These are phyloP conservation scores for Escovopsis sp. DNA, from an alignment of 2,329 filamentous ascomycete species.

Conservation along the genomic window DNA sequence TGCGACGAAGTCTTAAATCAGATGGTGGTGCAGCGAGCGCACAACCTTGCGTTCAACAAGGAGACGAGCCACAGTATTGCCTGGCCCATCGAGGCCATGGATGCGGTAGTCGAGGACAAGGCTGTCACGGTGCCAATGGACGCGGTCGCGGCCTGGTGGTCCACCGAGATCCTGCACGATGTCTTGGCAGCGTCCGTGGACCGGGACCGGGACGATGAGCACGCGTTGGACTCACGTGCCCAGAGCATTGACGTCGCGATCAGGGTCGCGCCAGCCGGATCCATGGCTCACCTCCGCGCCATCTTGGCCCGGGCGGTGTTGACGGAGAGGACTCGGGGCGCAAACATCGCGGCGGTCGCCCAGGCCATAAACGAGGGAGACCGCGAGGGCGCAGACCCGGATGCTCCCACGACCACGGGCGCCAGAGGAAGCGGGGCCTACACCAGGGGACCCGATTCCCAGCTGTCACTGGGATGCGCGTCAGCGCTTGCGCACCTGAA, in stretches of 20 bases:
- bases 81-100: slow-evolving; percentile 55
- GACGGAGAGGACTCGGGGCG: slow-evolving; percentile 36
- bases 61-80: slow-evolving; percentile 53
- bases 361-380: slow-evolving; percentile 29
- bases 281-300: slow-evolving; percentile 49
- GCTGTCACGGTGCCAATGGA: slow-evolving; percentile 79
- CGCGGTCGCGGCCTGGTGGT: slow-evolving; percentile 84
- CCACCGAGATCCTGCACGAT: slow-evolving; percentile 56
- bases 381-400: slow-evolving; percentile 11
- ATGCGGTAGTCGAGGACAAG: slow-evolving; percentile 70
- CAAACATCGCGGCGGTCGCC: slow-evolving; percentile 41
- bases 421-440: slow-evolving; percentile 6
- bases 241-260: slow-evolving; percentile 53
- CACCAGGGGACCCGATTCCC: slow-evolving; percentile 1
- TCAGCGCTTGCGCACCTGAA: slow-evolving; percentile 39
- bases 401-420: slow-evolving; percentile 30
- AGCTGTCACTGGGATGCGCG: slow-evolving; percentile 4
- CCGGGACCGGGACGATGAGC: slow-evolving; percentile 23
- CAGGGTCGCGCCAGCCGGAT: slow-evolving; percentile 62
- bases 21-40: slow-evolving; percentile 66
- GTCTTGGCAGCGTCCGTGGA: slow-evolving; percentile 51
- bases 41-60: slow-evolving; percentile 80
- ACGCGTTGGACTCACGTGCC: slow-evolving; percentile 1
- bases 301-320: slow-evolving; percentile 45
- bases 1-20: slow-evolving; percentile 71